Percentiles rank a stretch among this genome's conserved stretches.
Conservation (phyloP, 176 grass and related monocot genomes). For the Phoenix dactylifera region DNA sequence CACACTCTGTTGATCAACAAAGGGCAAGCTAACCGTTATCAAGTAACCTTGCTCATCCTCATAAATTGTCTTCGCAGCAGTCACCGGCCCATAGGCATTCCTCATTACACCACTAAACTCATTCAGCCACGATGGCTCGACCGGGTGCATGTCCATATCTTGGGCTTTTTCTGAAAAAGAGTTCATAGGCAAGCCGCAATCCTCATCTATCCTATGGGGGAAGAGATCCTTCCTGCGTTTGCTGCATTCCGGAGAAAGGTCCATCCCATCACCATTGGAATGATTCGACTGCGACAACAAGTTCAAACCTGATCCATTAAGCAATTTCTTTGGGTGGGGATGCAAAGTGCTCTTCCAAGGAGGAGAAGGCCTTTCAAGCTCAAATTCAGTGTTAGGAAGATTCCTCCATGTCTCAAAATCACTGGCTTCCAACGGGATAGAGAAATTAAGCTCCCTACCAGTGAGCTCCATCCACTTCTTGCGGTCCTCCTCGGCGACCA, state of each 20-base stretch:
- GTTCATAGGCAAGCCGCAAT: constrained; percentile 36
- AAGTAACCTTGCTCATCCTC: constrained; percentile 65
- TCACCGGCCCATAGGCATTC: constrained; percentile 52
- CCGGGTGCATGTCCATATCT: constrained; percentile 43
- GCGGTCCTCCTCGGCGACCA: constrained; percentile 35
- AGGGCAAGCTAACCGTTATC: constrained; percentile 54
- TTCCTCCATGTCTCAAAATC: constrained; percentile 64
- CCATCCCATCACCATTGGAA: constrained; percentile 41
- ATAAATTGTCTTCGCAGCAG: constrained; percentile 63
- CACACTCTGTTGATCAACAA: constrained; percentile 43
- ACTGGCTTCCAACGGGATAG: constrained; percentile 46
- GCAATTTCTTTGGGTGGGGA: constrained; percentile 34
- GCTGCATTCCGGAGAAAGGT: constrained; percentile 36
- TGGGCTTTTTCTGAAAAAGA: constrained; percentile 54
- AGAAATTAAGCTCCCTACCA: constrained; percentile 56
- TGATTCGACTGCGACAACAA: constrained; percentile 39
- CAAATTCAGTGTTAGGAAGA: constrained; percentile 62
- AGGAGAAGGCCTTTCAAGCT: constrained; percentile 49
- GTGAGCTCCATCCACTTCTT: constrained; percentile 65
- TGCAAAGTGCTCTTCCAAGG: constrained; percentile 27
- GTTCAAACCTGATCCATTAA: constrained; percentile 59
- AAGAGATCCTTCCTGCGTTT: constrained; percentile 61
- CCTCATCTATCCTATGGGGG: constrained; percentile 33
- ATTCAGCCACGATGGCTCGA: constrained; percentile 49
- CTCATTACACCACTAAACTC: constrained; percentile 56